Evolutionary conservation across 176 grass and related monocot genomes (phyloP).

Genomic region (Carex scoparia): DNA sequence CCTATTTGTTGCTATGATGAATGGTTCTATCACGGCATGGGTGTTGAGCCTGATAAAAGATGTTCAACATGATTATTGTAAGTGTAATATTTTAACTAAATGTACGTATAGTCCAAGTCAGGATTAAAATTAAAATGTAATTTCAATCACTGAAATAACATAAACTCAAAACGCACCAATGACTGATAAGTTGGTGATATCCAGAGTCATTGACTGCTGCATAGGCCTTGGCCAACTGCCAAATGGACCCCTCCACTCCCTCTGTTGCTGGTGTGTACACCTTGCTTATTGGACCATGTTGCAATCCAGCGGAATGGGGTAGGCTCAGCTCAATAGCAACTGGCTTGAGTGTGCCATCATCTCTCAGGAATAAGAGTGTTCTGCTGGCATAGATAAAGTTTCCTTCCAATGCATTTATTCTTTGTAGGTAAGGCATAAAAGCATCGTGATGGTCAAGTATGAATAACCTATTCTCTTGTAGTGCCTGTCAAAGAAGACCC

Average conservation of each 20-base stretch:
- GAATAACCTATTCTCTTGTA: slow-evolving; percentile 57
- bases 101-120: neutral
- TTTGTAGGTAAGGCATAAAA: slow-evolving; percentile 66
- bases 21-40: slow-evolving; percentile 77
- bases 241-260: slow-evolving; percentile 41
- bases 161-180: slow-evolving; percentile 46
- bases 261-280: slow-evolving; percentile 50
- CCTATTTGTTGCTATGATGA: slow-evolving; percentile 67
- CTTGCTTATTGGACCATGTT: slow-evolving; percentile 38
- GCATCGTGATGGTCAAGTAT: slow-evolving; percentile 84
- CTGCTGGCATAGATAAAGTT: slow-evolving; percentile 73
- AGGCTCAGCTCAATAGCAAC: slow-evolving; percentile 73
- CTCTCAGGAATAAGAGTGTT: slow-evolving; percentile 62
- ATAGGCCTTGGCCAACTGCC: slow-evolving; percentile 94
- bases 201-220: slow-evolving; percentile 83
- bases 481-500: slow-evolving; percentile 43
- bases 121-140: neutral
- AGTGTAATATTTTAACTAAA: neutral
- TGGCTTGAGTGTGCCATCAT: slow-evolving; percentile 65
- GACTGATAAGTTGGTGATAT: slow-evolving; percentile 88
- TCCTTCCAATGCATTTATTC: slow-evolving; percentile 46
- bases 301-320: slow-evolving; percentile 35
- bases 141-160: neutral
- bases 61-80: neutral
- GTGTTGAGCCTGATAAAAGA: slow-evolving; percentile 65